Percentiles rank a stretch among this genome's conserved stretches.
These are phyloP conservation scores for Andalucia godoyi DNA, from an alignment of 78 protist genomes.

Conservation along the genomic window DNA sequence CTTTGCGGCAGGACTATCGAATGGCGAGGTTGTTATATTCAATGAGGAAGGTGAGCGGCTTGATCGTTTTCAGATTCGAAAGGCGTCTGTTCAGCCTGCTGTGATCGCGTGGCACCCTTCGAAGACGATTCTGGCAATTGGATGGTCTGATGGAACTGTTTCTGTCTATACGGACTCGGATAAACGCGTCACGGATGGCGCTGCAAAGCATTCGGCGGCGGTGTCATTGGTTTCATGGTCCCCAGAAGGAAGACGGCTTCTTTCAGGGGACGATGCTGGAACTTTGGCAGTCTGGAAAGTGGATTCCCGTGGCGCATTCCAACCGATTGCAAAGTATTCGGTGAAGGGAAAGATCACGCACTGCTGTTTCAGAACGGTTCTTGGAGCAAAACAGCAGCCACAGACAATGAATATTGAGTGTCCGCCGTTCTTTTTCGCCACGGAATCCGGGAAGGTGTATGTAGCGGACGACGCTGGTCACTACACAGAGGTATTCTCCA, in stretches of 20 bases:
- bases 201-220: too few species aligned
- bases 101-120: conserved; percentile 25
- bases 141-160: conserved; percentile 16
- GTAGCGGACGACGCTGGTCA: background rate
- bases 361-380: background rate
- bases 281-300: background rate
- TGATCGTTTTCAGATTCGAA: background rate
- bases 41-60: background rate
- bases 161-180: background rate
- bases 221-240: too few species aligned
- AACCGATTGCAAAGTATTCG: background rate
- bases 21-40: background rate
- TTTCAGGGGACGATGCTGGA: background rate
- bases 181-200: background rate
- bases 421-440: background rate
- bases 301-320: background rate
- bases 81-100: background rate
- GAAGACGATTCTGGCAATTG: background rate
- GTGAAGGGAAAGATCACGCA: background rate
- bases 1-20: background rate
- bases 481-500: background rate
- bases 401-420: too few species aligned
- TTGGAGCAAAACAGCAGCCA: background rate
- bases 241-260: background rate
- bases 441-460: background rate